These are phyloP conservation scores for Actinomortierella ambigua DNA, from an alignment of 371 early-diverging fungal species.

Conservation along the genomic window DNA sequence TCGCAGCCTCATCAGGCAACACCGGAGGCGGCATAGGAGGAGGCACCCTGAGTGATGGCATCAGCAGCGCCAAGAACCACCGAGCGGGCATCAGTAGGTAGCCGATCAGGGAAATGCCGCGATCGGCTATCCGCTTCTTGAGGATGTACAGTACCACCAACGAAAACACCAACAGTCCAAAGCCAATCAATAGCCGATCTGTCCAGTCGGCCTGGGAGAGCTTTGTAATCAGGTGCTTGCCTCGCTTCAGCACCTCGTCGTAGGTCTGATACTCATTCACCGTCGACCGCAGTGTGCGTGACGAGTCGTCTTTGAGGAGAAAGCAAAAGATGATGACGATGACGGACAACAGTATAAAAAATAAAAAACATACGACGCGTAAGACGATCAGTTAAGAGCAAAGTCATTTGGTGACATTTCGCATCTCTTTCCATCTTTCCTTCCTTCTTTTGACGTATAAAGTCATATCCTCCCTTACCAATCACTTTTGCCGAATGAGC, in stretches of 20 bases:
- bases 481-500: conserved; percentile 65
- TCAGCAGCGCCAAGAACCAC: conserved; percentile 30
- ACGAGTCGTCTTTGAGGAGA: conserved; percentile 63
- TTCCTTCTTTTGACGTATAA: too few species aligned
- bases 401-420: too few species aligned
- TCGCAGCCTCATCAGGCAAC: neutral
- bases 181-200: conserved; percentile 67
- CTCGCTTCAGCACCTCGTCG: conserved; percentile 61
- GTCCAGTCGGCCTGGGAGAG: conserved; percentile 76
- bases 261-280: conserved; percentile 66
- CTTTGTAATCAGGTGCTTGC: conserved; percentile 67
- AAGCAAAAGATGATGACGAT: neutral
- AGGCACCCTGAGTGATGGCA: conserved; percentile 20
- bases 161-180: conserved; percentile 67
- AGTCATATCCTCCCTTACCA: conserved; percentile 50
- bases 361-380: neutral
- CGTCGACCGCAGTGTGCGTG: conserved; percentile 59
- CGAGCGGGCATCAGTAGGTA: conserved; percentile 52
- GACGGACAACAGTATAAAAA: neutral
- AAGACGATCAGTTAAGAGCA: neutral
- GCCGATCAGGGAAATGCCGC: conserved; percentile 58
- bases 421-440: neutral
- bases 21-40: neutral
- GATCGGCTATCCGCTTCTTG: conserved; percentile 71
- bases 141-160: conserved; percentile 69